phyloP scores from a whole-genome alignment of 176 grass and related monocot species.

The Elymus sibiricus region DNA sequence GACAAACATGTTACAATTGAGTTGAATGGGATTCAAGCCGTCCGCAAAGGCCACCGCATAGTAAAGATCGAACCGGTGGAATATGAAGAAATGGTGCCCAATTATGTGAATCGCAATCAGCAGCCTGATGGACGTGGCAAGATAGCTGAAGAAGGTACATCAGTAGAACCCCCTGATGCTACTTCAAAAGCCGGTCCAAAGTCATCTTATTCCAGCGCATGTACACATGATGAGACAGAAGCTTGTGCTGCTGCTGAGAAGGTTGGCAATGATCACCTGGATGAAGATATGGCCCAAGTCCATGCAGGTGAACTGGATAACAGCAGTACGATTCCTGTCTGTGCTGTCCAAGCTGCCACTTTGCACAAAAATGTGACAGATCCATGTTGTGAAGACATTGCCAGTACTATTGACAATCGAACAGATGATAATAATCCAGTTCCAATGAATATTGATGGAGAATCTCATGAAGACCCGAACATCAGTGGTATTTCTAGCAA shows the following conservation, averaged over 20 bases:
- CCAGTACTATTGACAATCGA: conserved; percentile 15
- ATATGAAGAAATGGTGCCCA: conserved; percentile 16
- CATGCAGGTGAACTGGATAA: conserved; percentile 24
- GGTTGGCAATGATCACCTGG: conserved; percentile 16
- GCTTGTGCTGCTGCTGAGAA: conserved; percentile 31
- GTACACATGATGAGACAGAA: conserved; percentile 29
- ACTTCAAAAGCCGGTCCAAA: conserved; percentile 37
- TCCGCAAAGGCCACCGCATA: conserved; percentile 11
- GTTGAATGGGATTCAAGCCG: conserved; percentile 26
- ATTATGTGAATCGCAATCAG: conserved; percentile 12
- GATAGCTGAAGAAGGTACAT: conserved; percentile 28
- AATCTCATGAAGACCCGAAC: conserved; percentile 27
- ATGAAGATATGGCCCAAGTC: conserved; percentile 6
- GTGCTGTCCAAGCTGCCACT: conserved; percentile 17
- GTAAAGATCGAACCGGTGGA: conserved; percentile 16
- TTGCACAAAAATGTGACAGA: conserved; percentile 5
- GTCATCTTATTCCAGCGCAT: conserved; percentile 26
- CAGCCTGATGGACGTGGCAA: conserved; percentile 25
- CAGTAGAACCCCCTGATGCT: conserved; percentile 26
- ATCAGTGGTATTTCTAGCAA: conserved; percentile 16
- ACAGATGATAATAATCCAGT: conserved; percentile 28
- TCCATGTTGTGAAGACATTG: conserved; percentile 15
- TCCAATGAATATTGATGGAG: conserved; percentile 13
- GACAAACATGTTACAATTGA: conserved; percentile 36
- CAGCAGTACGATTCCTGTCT: conserved; percentile 9